phyloP scores from a whole-genome alignment of 768 basidiomycete genomes.

The Gymnopilus junonius region DNA sequence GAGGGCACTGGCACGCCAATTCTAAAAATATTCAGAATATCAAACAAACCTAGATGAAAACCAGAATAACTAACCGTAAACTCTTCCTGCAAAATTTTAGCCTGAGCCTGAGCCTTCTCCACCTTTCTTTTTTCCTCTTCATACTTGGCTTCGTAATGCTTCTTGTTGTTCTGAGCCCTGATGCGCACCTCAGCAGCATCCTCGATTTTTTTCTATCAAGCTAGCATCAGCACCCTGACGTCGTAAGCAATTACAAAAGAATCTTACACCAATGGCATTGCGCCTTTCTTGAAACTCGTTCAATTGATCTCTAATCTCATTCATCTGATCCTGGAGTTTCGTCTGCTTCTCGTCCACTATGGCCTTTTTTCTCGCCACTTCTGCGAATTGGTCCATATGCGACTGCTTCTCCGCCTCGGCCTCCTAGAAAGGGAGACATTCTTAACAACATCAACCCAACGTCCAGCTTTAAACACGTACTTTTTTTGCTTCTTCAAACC shows the following conservation, averaged over 20 bases:
- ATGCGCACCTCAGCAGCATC: slow-evolving; percentile 53
- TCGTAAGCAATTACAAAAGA: background rate
- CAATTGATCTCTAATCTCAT: slow-evolving; percentile 52
- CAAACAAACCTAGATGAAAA: background rate
- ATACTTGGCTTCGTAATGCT: slow-evolving; percentile 57
- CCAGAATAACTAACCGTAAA: slow-evolving; percentile 48
- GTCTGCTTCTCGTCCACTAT: slow-evolving; percentile 50
- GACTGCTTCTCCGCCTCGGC: slow-evolving; percentile 54
- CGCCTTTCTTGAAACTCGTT: slow-evolving; percentile 52
- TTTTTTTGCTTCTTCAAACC: slow-evolving; percentile 55
- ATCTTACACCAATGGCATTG: slow-evolving; percentile 48
- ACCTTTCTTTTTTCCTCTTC: slow-evolving; percentile 52
- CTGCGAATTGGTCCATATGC: slow-evolving; percentile 52
- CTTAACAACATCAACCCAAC: background rate
- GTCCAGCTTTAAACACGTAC: slow-evolving; percentile 36
- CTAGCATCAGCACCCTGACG: slow-evolving; percentile 4
- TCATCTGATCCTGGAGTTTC: slow-evolving; percentile 45
- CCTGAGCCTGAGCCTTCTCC: slow-evolving; percentile 45
- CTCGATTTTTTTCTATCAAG: slow-evolving; percentile 50
- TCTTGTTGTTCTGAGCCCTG: slow-evolving; percentile 49
- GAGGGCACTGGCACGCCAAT: slow-evolving; percentile 68
- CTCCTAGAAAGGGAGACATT: slow-evolving; percentile 42
- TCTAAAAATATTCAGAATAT: slow-evolving; percentile 36
- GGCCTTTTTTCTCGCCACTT: slow-evolving; percentile 48
- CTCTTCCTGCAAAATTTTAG: slow-evolving; percentile 60